A percentile compares a stretch with the other conserved stretches of the same genome.
Evolutionary conservation across 805 yeast species (phyloP).

Genomic region (Kodamaea fukazawae): DNA sequence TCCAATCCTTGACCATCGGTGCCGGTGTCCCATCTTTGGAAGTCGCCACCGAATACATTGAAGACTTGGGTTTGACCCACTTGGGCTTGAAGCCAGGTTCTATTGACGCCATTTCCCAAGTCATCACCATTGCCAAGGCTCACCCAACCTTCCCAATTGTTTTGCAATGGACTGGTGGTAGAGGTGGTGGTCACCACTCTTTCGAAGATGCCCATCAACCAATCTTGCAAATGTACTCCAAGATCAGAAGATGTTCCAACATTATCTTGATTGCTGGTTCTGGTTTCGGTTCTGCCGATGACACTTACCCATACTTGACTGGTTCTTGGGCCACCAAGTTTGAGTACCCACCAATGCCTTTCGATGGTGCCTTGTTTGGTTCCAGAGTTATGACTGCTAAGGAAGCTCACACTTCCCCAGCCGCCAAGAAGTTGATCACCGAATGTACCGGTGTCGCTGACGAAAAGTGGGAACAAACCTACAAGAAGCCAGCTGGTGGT

Average conservation of each 20-base stretch:
- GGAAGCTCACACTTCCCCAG: conserved; percentile 92
- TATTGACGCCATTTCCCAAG: conserved; percentile 84
- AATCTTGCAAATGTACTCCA: conserved; percentile 89
- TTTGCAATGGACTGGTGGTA: conserved; percentile 99
- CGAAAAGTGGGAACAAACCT: conserved; percentile 87
- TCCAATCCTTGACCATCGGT: conserved; percentile 94
- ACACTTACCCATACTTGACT: conserved; percentile 94
- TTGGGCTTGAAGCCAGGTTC: conserved; percentile 98
- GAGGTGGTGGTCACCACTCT: conserved; percentile 99
- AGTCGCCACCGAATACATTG: conserved; percentile 95
- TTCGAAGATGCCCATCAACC: conserved; percentile 99
- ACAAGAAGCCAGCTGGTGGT: conserved; percentile 96
- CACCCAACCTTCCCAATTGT: conserved; percentile 97
- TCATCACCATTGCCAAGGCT: conserved; percentile 86
- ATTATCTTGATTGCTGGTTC: conserved; percentile 94
- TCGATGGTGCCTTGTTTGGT: conserved; percentile 94
- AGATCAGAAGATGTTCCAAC: conserved; percentile 87
- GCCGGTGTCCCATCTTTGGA: conserved; percentile 99
- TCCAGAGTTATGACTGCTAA: conserved; percentile 96
- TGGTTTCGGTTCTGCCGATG: conserved; percentile 96
- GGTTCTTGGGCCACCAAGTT: conserved; percentile 92
- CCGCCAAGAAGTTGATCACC: conserved; percentile 89
- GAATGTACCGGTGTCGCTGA: conserved; percentile 89
- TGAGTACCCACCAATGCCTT: conserved; percentile 98
- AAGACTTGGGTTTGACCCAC: conserved; percentile 87